Conservation (phyloP, 2,329 filamentous ascomycete genomes). For the Davidsoniella neocaledoniae region DNA sequence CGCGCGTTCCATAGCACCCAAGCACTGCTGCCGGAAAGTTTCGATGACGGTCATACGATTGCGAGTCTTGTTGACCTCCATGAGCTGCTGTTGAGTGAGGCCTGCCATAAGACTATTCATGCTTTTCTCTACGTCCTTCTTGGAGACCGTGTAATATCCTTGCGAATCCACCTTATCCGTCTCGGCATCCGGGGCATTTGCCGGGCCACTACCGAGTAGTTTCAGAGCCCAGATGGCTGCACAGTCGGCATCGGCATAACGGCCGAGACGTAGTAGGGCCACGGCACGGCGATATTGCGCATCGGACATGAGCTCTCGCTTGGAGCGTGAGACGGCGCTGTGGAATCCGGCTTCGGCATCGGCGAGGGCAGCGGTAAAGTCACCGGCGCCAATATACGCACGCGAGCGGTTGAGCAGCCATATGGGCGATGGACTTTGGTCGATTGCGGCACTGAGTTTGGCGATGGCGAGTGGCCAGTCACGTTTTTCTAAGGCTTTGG, state of each 20-base stretch:
- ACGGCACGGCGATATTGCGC: slow-evolving; percentile 69
- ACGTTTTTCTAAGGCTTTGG: slow-evolving; percentile 43
- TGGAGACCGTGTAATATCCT: slow-evolving; percentile 30
- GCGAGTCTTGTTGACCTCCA: slow-evolving; percentile 16
- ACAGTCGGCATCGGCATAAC: slow-evolving; percentile 58
- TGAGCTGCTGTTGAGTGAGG: slow-evolving; percentile 11
- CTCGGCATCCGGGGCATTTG: slow-evolving; percentile 5
- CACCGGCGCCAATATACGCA: slow-evolving; percentile 50
- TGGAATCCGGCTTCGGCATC: slow-evolving; percentile 53
- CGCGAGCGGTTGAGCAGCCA: slow-evolving; percentile 75
- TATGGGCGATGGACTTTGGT: slow-evolving; percentile 47
- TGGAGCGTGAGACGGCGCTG: slow-evolving; percentile 48
- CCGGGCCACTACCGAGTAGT: slow-evolving; percentile 21
- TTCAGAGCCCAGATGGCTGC: slow-evolving; percentile 45
- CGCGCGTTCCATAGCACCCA: slow-evolving; percentile 28
- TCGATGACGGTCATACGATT: slow-evolving; percentile 6
- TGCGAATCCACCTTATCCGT: slow-evolving; percentile 22
- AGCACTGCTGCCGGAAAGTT: slow-evolving; percentile 25
- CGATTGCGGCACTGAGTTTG: slow-evolving; percentile 50
- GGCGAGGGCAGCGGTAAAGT: slow-evolving; percentile 45
- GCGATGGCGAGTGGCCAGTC: slow-evolving; percentile 52
- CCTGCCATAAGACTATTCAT: slow-evolving; percentile 18
- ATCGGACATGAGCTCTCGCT: slow-evolving; percentile 59
- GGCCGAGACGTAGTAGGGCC: slow-evolving; percentile 50
- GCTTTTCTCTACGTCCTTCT: slow-evolving; percentile 18